Conservation (phyloP, 2,329 filamentous ascomycete species). For the Ceratocystis cacaofunesta region DNA sequence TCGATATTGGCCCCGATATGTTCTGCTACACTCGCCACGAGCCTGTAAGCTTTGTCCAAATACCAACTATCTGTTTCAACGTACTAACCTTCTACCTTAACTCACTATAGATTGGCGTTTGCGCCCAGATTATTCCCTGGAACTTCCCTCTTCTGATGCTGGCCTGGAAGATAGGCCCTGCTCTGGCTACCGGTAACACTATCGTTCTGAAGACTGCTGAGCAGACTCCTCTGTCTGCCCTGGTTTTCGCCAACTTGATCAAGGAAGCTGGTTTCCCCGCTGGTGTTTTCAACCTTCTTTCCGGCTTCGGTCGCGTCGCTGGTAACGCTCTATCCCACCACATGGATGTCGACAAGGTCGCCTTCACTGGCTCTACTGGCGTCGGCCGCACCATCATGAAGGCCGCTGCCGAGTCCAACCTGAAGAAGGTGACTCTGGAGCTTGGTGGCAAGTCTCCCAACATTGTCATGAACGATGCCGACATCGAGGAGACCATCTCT, state of each 20-base stretch:
- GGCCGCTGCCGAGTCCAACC: conserved; percentile 45
- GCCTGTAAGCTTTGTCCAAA: conserved; percentile 22
- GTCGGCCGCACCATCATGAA: conserved; percentile 63
- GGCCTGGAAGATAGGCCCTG: conserved; percentile 34
- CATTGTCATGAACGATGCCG: conserved; percentile 50
- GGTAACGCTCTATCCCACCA: conserved; percentile 54
- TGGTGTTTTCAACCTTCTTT: conserved; percentile 60
- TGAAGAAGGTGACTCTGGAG: conserved; percentile 52
- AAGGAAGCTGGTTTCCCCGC: conserved; percentile 60
- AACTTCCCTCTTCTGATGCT: conserved; percentile 36
- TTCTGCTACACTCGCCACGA: conserved; percentile 34
- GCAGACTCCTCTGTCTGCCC: conserved; percentile 34
- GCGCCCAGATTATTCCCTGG: conserved; percentile 44
- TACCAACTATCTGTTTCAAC: background rate
- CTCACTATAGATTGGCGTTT: conserved; percentile 28
- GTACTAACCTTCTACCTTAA: conserved; percentile 18
- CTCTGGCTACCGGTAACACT: conserved; percentile 34
- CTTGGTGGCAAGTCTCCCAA: conserved; percentile 54
- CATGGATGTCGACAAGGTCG: conserved; percentile 54
- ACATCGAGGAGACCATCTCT: conserved; percentile 48
- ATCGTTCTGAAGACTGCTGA: conserved; percentile 40
- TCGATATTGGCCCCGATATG: conserved; percentile 29
- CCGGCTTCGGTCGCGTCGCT: conserved; percentile 51
- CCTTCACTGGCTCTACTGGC: conserved; percentile 60
- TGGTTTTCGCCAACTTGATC: conserved; percentile 36